These are phyloP conservation scores for Simplicillium sp. DNA, from an alignment of 2,329 filamentous ascomycete species.

Conservation along the genomic window DNA sequence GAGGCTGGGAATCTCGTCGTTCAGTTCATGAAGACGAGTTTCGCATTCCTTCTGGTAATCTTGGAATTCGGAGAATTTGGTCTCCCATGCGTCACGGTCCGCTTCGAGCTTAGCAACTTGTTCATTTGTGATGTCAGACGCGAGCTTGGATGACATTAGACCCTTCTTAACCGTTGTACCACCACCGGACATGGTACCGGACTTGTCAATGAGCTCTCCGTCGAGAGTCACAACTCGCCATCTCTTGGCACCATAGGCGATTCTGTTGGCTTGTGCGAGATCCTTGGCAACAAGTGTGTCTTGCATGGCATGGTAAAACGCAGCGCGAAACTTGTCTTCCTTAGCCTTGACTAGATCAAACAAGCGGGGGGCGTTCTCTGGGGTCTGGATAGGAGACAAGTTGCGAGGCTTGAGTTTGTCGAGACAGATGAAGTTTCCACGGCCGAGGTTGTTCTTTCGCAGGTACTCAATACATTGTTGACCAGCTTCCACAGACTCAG, in stretches of 20 bases:
- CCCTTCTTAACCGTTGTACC: conserved; percentile 84
- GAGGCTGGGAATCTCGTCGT: conserved; percentile 69
- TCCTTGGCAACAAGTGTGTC: conserved; percentile 92
- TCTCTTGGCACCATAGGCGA: conserved; percentile 85
- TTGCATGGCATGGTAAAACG: conserved; percentile 91
- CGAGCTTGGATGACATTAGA: conserved; percentile 92
- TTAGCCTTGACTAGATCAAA: conserved; percentile 91
- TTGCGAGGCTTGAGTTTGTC: conserved; percentile 77
- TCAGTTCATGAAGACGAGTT: conserved; percentile 58
- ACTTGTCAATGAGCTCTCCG: conserved; percentile 94
- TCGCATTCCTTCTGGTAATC: conserved; percentile 77
- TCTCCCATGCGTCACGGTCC: conserved; percentile 77
- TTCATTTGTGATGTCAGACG: conserved; percentile 78
- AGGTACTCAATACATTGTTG: conserved; percentile 98
- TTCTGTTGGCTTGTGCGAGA: conserved; percentile 90
- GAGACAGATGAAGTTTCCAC: conserved; percentile 93
- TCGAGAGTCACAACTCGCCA: conserved; percentile 96
- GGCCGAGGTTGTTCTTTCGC: conserved; percentile 91
- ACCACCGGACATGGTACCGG: conserved; percentile 97
- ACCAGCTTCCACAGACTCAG: conserved; percentile 88
- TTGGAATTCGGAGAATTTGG: conserved; percentile 75
- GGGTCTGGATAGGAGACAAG: conserved; percentile 72
- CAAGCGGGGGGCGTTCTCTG: conserved; percentile 82
- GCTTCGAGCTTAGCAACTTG: conserved; percentile 80
- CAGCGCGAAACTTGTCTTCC: conserved; percentile 75